A percentile compares a stretch with the other conserved stretches of the same genome.
Conservation (phyloP, 345 rosid genomes). For the Murraya koenigii region DNA sequence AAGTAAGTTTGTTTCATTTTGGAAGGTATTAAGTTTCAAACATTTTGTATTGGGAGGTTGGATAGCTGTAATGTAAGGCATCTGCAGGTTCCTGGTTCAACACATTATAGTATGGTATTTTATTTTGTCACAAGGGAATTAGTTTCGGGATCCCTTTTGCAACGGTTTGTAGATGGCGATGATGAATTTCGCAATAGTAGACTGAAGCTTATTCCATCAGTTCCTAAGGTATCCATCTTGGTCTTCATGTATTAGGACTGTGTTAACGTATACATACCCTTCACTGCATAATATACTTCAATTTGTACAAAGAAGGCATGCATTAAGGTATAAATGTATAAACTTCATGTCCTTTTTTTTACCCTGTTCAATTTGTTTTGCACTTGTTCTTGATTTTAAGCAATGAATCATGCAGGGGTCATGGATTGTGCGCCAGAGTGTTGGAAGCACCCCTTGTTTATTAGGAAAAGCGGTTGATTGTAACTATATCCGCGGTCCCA, state of each 20-base stretch:
- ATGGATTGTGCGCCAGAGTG: conserved; percentile 99
- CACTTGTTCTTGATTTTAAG: conserved; percentile 2
- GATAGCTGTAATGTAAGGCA: conserved; percentile 7
- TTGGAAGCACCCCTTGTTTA: conserved; percentile 97
- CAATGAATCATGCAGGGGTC: conserved; percentile 69
- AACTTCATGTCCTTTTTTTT: neutral
- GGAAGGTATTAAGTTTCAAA: neutral
- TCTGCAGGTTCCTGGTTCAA: conserved; percentile 88
- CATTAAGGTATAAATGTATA: neutral
- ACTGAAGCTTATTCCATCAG: conserved; percentile 91
- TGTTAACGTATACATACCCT: neutral
- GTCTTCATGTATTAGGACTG: neutral
- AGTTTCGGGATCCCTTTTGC: conserved; percentile 76
- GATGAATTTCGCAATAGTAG: conserved; percentile 98
- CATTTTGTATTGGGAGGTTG: conserved; percentile 1
- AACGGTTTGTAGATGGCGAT: conserved; percentile 94
- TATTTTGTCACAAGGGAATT: conserved; percentile 75
- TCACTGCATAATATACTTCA: neutral
- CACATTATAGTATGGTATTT: conserved; percentile 96
- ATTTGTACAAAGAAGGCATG: neutral
- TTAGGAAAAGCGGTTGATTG: conserved; percentile 96
- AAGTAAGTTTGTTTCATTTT: conserved; percentile 49
- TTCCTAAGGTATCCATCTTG: conserved; percentile 71
- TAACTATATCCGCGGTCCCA: conserved; percentile 81
- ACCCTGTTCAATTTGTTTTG: neutral